Conservation (phyloP, 331 rosid genomes). For the Quercus tomentella region DNA sequence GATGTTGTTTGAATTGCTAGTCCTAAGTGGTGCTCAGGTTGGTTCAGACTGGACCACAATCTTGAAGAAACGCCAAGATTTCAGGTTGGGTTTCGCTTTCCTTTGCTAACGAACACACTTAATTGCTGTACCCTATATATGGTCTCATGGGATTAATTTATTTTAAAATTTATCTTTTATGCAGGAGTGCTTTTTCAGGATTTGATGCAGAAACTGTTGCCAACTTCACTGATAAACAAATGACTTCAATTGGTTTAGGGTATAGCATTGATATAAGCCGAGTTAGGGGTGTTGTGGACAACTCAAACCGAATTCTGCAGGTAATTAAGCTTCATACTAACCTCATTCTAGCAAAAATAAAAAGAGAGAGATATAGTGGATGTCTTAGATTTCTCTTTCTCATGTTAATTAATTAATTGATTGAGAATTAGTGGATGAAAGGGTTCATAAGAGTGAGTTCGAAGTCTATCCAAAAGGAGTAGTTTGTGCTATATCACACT, state of each 20-base stretch:
- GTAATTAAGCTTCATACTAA: slow-evolving; percentile 24
- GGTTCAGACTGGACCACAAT: slow-evolving; percentile 98
- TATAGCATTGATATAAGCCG: slow-evolving; percentile 80
- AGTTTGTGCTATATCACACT: too few relatives aligned
- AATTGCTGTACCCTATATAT: background rate
- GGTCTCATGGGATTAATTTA: background rate
- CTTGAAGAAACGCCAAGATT: slow-evolving; percentile 80
- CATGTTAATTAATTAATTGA: background rate
- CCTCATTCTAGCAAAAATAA: background rate
- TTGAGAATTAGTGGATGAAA: too few relatives aligned
- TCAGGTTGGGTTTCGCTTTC: slow-evolving; percentile 44
- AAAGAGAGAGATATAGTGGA: background rate
- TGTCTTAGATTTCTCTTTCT: slow-evolving; percentile 16
- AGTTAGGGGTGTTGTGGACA: slow-evolving; percentile 91
- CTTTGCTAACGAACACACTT: background rate
- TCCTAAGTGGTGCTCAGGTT: slow-evolving; percentile 90
- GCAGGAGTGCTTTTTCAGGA: slow-evolving; percentile 81
- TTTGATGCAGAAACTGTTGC: slow-evolving; percentile 79
- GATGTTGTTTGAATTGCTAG: slow-evolving; percentile 81
- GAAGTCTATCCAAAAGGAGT: too few relatives aligned
- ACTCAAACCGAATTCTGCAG: slow-evolving; percentile 81
- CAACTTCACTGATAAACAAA: slow-evolving; percentile 74
- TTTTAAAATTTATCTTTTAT: slow-evolving; percentile 4
- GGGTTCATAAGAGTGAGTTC: too few relatives aligned
- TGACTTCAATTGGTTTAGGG: slow-evolving; percentile 66